Percentiles rank a stretch among this genome's conserved stretches.
Evolutionary conservation across 208 protist genomes (phyloP).

Genomic region (Trypanosoma congolense): DNA sequence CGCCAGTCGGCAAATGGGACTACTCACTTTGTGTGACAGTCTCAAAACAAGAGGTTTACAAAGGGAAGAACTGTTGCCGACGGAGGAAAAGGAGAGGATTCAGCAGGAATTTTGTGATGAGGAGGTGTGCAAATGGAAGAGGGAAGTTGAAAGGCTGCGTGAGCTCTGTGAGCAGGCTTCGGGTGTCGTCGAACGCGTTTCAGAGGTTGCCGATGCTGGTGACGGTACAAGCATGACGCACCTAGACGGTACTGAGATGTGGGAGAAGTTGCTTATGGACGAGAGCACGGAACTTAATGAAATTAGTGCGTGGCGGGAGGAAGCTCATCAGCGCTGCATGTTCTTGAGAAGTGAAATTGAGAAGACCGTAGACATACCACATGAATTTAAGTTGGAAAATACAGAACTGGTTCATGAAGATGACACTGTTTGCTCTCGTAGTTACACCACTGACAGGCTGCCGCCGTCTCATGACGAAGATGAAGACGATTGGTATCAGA

Average conservation of each 20-base stretch:
- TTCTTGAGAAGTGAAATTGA: background rate
- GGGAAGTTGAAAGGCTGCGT: background rate
- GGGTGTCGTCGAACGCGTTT: too few relatives aligned
- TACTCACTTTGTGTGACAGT: conserved; percentile 26
- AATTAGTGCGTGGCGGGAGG: background rate
- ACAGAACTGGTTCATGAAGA: too few relatives aligned
- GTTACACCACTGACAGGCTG: too few relatives aligned
- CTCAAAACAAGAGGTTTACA: conserved; percentile 12
- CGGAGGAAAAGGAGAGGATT: conserved; percentile 1
- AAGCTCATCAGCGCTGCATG: background rate
- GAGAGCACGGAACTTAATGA: conserved; percentile 1
- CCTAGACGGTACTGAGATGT: background rate
- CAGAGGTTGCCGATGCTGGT: too few relatives aligned
- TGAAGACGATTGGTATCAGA: conserved; percentile 8
- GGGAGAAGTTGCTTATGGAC: conserved; percentile 2
- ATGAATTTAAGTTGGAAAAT: background rate
- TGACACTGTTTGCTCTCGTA: too few relatives aligned
- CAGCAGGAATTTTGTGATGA: conserved; percentile 1
- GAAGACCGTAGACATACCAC: background rate
- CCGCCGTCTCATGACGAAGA: conserved; percentile 7
- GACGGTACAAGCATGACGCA: too few relatives aligned
- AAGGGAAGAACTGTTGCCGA: background rate
- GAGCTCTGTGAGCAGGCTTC: background rate
- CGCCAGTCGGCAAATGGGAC: conserved; percentile 16
- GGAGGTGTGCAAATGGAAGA: conserved; percentile 14